Percentiles rank a stretch among this genome's conserved stretches.
These are phyloP conservation scores for Suhomyces sp. DNA, from an alignment of 805 yeast species.

Conservation along the genomic window DNA sequence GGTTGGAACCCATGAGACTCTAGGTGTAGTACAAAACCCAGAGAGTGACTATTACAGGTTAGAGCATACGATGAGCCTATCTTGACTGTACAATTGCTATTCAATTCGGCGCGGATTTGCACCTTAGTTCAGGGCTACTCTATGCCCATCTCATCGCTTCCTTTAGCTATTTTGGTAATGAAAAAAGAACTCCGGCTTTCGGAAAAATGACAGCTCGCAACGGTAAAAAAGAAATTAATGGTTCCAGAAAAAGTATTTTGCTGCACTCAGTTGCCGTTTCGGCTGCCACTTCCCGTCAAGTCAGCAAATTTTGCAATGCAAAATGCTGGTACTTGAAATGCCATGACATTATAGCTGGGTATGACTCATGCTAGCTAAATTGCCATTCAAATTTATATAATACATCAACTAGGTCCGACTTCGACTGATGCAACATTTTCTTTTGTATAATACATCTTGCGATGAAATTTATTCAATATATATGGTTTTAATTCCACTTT, in stretches of 20 bases:
- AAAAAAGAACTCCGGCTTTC: not conserved
- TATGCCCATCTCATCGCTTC: not conserved
- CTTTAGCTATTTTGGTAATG: not conserved
- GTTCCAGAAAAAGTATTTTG: not conserved
- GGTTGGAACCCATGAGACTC: not conserved
- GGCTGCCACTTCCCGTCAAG: not conserved
- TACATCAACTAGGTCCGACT: not conserved
- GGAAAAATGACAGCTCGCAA: not conserved
- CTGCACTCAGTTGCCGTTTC: conserved; percentile 2
- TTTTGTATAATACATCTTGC: not conserved
- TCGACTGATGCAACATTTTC: not conserved
- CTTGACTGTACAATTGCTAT: not conserved
- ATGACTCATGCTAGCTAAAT: conserved; percentile 4
- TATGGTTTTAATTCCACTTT: not conserved
- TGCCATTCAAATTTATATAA: conserved; percentile 6
- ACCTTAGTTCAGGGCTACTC: not conserved
- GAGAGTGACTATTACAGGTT: not conserved
- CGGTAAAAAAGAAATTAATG: not conserved
- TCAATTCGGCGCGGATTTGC: not conserved
- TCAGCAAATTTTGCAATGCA: not conserved
- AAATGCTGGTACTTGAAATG: not conserved
- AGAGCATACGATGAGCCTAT: not conserved
- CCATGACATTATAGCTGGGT: not conserved
- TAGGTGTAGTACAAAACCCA: not conserved
- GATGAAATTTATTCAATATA: not conserved